Percentiles rank a stretch among this genome's conserved stretches.
Evolutionary conservation across 768 basidiomycete species (phyloP).

Genomic region (Roridomyces roridus): DNA sequence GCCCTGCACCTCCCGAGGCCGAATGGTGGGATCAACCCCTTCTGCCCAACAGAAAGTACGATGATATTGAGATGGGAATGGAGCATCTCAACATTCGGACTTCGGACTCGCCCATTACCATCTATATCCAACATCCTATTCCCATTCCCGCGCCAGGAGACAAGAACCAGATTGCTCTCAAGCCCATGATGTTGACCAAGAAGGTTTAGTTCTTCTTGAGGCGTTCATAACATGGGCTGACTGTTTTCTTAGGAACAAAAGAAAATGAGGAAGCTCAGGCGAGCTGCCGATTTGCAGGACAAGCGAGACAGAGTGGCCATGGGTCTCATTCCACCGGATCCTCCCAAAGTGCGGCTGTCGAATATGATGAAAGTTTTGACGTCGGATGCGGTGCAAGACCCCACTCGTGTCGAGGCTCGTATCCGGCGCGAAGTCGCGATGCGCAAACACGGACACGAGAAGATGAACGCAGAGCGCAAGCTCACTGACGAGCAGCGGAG

Average conservation of each 20-base stretch:
- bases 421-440: constrained; percentile 93
- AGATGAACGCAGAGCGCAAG: constrained; percentile 92
- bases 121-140: constrained; percentile 96
- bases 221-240: constrained; percentile 20
- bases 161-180: constrained; percentile 77
- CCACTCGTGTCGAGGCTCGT: constrained; percentile 95
- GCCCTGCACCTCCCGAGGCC: constrained; percentile 84
- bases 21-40: constrained; percentile 99
- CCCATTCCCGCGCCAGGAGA: constrained; percentile 92
- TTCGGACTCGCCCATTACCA: constrained; percentile 77
- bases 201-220: constrained; percentile 55
- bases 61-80: constrained; percentile 68
- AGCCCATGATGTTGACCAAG: constrained; percentile 91
- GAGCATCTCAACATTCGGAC: constrained; percentile 68
- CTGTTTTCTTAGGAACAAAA: constrained; percentile 77
- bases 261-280: constrained; percentile 92
- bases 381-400: constrained; percentile 95
- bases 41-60: constrained; percentile 80
- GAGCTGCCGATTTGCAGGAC: constrained; percentile 90
- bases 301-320: constrained; percentile 94
- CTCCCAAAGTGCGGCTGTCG: constrained; percentile 94
- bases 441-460: constrained; percentile 88
- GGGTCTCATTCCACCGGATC: constrained; percentile 94
- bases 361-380: constrained; percentile 99
- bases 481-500: constrained; percentile 88